Evolutionary conservation across 306 rosid species (phyloP).

Genomic region (Malus fusca): DNA sequence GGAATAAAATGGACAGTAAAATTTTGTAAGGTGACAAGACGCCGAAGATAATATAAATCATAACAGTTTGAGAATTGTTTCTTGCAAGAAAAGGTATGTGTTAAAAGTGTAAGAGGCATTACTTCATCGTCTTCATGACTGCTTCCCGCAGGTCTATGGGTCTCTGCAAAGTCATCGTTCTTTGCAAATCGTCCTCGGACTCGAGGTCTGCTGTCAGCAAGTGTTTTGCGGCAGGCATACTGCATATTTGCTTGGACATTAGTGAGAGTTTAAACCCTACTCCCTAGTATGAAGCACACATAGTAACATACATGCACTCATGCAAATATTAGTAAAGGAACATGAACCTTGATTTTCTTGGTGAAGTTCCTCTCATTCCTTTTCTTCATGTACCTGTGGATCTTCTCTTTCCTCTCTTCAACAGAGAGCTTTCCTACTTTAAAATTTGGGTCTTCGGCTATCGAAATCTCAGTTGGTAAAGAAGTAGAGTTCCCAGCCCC

Average conservation of each 20-base stretch:
- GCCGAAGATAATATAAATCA: slow-evolving; percentile 4
- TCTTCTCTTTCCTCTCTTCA: slow-evolving; percentile 92
- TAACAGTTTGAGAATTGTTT: slow-evolving; percentile 11
- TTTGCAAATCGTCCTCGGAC: slow-evolving; percentile 97
- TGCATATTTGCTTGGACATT: slow-evolving; percentile 30
- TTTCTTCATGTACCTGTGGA: slow-evolving; percentile 94
- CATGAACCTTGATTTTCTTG: slow-evolving; percentile 87
- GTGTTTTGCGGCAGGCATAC: slow-evolving; percentile 96
- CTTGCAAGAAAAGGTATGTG: not conserved
- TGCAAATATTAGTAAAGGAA: not conserved
- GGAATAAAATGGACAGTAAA: not conserved
- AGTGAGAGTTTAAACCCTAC: slow-evolving; percentile 11
- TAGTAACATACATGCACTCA: not conserved
- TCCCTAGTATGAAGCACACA: not conserved
- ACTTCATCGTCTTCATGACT: slow-evolving; percentile 82
- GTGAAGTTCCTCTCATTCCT: slow-evolving; percentile 92
- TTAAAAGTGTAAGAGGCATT: slow-evolving; percentile 21
- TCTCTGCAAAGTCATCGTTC: slow-evolving; percentile 86
- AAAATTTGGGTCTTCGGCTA: slow-evolving; percentile 64
- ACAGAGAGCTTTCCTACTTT: slow-evolving; percentile 88
- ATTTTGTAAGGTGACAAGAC: slow-evolving; percentile 3
- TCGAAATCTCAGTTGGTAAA: slow-evolving; percentile 67
- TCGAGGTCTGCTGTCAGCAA: slow-evolving; percentile 93
- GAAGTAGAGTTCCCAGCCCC: slow-evolving; percentile 54
- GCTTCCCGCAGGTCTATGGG: slow-evolving; percentile 47